Evolutionary conservation across 78 protist genomes (phyloP), one percentile per base, ranked within the genome.

Genomic region (Blattamonas nauphoetae): DNA sequence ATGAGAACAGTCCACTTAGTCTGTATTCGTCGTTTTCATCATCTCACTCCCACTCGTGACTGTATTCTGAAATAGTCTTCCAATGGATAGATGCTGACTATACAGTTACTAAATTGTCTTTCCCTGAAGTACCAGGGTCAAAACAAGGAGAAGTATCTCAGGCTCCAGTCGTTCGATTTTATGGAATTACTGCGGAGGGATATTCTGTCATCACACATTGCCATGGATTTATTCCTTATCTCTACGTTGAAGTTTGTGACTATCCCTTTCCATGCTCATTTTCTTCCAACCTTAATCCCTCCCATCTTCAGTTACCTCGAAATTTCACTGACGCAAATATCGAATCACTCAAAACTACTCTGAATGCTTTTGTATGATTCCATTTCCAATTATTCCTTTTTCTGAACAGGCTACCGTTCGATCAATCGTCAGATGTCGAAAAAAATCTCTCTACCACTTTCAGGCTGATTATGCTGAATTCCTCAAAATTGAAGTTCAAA

Each of bases 221-320:
- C 2, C 97, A 96, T 79, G 99, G 99, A 42, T 98, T 95, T 81
- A 4, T 82, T 3, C 99, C 99, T 0, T 97, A 97, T 89, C 91
- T 98, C 86, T 98, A 94, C 86, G 89, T 96, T 29, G 84, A 88
- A 2, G 94, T 95, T 33, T 63, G 45, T 89, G n/a, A n/a, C n/a
- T n/a, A 6, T 41, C 0, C 33, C 2, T 34, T 81, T 81, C 45
- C 1, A 0, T 0, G 34, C 11, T 43, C 3, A 3, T 42, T 45
- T 29, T 42, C 4, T 21, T 3, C 45, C 2, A 55, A 55, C 11
- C 4, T 79, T 11, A 79, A 46, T 6, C 6, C 83, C 4, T 79
- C 45, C 32, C 4, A 33, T 38, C 29, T 79, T 32, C 4, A 79
- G 83, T 4, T 1, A 33, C 77, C n/a, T 3, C 79, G 82, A 0